Evolutionary conservation across 2,329 filamentous ascomycete genomes (phyloP).

Genomic region (Fusarium luffae): DNA sequence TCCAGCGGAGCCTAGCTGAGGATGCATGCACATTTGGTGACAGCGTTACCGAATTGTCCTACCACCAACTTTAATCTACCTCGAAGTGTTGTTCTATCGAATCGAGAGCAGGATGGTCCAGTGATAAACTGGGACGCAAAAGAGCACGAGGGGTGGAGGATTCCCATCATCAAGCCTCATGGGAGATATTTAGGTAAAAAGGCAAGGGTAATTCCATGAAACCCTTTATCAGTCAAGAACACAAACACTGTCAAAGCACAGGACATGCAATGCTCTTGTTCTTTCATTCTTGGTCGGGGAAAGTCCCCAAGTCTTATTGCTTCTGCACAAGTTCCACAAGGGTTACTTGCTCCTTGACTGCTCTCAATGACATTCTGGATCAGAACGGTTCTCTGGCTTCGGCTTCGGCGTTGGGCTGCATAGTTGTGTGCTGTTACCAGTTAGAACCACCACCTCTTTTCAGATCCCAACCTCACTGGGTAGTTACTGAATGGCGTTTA

Average conservation of each 20-base stretch:
- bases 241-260: neutral
- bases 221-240: neutral
- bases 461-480: neutral
- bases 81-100: neutral
- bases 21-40: neutral
- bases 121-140: neutral
- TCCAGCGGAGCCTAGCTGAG: neutral
- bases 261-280: neutral
- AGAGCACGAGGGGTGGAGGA: constrained; percentile 6
- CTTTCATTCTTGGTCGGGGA: neutral
- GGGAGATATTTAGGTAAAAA: neutral
- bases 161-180: neutral
- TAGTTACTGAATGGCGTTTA: neutral
- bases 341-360: neutral
- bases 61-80: neutral
- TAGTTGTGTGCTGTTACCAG: neutral
- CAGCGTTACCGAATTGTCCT: neutral
- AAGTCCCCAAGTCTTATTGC: neutral
- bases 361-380: neutral
- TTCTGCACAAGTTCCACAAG: neutral
- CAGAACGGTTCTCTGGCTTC: neutral
- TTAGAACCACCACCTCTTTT: neutral
- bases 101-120: neutral
- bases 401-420: neutral
- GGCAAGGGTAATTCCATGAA: neutral